These are phyloP conservation scores for Verticillium klebahnii DNA, from an alignment of 2,329 filamentous ascomycete species.

Conservation along the genomic window DNA sequence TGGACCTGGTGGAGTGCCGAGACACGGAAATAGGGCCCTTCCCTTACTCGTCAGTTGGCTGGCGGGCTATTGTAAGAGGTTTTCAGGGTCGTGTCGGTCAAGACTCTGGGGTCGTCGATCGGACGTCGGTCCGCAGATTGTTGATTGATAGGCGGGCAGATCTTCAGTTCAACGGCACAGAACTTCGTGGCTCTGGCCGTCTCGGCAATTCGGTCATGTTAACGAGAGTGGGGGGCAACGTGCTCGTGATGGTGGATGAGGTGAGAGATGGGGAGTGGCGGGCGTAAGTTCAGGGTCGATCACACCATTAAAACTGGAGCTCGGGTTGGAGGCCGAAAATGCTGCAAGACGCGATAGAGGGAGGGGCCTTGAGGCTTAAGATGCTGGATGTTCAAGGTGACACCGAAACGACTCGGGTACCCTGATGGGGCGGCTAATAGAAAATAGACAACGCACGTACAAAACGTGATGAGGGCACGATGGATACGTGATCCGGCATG, in stretches of 20 bases:
- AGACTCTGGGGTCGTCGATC: background rate
- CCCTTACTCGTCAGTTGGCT: background rate
- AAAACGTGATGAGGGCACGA: background rate
- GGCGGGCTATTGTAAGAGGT: background rate
- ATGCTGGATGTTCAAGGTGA: background rate
- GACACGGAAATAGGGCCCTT: background rate
- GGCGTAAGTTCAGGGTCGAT: background rate
- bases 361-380: background rate
- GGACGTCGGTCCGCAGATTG: background rate
- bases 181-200: conserved; percentile 1
- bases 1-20: background rate
- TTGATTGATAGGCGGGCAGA: background rate
- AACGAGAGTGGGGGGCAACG: conserved; percentile 6
- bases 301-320: conserved; percentile 3
- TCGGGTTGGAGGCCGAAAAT: background rate
- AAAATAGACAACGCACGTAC: background rate
- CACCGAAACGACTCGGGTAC: background rate
- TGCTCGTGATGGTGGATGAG: conserved; percentile 12
- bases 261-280: conserved; percentile 2
- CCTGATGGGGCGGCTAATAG: background rate
- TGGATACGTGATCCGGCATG: background rate
- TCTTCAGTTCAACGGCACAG: background rate
- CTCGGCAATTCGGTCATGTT: background rate
- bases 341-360: background rate
- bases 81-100: background rate